Conservation (phyloP, 2,329 filamentous ascomycete species). For the Diaporthe longicolla region DNA sequence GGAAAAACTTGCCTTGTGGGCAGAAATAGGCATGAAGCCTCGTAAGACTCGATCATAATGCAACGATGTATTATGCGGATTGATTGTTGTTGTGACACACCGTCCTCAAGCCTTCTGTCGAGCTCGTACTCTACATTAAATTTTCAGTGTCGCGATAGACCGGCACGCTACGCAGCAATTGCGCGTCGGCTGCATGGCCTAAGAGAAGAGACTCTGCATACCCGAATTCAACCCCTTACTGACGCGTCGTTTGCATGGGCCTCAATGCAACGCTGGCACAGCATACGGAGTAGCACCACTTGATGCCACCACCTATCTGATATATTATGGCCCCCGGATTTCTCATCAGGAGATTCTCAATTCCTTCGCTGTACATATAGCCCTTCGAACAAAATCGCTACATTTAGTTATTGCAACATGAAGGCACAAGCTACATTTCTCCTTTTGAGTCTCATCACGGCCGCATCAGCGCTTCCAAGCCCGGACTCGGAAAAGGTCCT, state of each 20-base stretch:
- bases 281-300: not conserved
- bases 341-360: not conserved
- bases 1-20: not conserved
- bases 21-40: conserved; percentile 4
- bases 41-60: not conserved
- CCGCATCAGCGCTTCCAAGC: conserved; percentile 9
- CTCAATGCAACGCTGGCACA: not conserved
- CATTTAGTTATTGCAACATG: not conserved
- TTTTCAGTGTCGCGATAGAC: not conserved
- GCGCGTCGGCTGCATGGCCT: not conserved
- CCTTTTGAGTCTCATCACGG: not conserved
- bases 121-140: too few species aligned
- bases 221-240: conserved; percentile 3
- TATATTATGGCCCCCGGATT: not conserved
- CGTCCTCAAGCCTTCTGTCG: not conserved
- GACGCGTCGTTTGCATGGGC: not conserved
- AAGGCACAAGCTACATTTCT: conserved; percentile 6
- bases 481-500: not conserved
- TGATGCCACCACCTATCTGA: not conserved
- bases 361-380: not conserved
- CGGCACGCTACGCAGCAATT: not conserved
- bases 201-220: not conserved
- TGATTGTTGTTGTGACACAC: not conserved
- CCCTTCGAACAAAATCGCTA: not conserved
- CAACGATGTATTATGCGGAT: not conserved